Base-by-base conservation (phyloP, 1,139 yeast genomes). In the Blastobotrys illinoisensis region DNA sequence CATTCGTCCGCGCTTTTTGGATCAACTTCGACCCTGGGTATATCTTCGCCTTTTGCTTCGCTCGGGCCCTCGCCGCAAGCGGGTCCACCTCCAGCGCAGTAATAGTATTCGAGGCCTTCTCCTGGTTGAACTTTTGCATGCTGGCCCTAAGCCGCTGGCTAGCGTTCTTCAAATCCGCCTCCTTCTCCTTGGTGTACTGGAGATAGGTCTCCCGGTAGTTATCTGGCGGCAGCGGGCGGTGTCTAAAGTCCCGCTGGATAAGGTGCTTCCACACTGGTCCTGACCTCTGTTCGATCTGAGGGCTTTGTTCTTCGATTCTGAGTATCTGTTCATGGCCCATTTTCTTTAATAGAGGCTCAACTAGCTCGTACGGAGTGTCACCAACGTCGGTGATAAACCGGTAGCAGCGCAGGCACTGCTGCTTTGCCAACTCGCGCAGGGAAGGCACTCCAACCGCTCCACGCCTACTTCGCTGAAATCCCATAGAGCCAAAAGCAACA, bases 351-450 rank as follows among this genome's bases (percentile, higher is more conserved):
- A 67, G 61, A 4, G 70, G 70, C 50, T 58, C 60, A 20, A 67
- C 64, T 48, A 67, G 56, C n/a, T 64, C 69, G 47, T 57, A 67
- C 5, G 69, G 66, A 7, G 68, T 64, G 14, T 59, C 65, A 14
- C 70, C 70, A 13, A 67, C 66, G 56, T 67, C 70, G 2, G 54
- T 54, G 47, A 67, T 63, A 44, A 60, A 32, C 3, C 40, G 40
- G 40, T 32, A 32, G 40, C 40, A 55, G 20, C 59, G 46, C 53
- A 55, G n/a, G 46, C 60, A 58, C 36, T 58, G 60, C 32, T 54
- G 48, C 23, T 50, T 54, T 11, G 57, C 44, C 48, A 50, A 49
- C 47, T 55, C 55, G 18, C 47, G 44, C 20, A 55, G 53, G 3
- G 58, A 52, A 53, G 49, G 47, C 51, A 55, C 40, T 56, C 26